Conservation (phyloP, 208 protist genomes). For the Porcisia hertigi region DNA sequence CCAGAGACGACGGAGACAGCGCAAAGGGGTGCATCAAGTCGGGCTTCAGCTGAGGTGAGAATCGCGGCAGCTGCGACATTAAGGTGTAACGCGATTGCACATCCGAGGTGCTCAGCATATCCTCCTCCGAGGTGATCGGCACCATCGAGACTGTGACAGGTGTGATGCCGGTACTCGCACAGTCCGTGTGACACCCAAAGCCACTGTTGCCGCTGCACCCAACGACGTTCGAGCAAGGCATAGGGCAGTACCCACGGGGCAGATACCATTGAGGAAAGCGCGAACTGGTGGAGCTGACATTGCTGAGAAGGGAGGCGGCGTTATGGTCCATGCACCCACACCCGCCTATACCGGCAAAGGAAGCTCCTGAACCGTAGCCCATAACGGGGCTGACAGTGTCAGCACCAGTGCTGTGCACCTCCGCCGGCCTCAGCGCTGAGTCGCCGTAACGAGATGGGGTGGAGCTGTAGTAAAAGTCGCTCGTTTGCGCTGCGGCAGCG, state of each 20-base stretch:
- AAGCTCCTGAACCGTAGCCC: neutral
- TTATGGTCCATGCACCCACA: neutral
- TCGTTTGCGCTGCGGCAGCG: constrained; percentile 10
- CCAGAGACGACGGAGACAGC: constrained; percentile 13
- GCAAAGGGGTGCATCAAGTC: neutral
- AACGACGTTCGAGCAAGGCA: neutral
- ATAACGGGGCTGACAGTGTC: neutral
- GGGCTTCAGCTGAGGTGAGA: constrained; percentile 8
- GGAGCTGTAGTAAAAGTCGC: constrained; percentile 23
- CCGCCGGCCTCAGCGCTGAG: constrained; percentile 19
- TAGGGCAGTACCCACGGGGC: constrained; percentile 20
- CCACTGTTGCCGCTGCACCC: neutral
- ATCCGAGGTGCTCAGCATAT: constrained; percentile 16
- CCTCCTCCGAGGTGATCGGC: constrained; percentile 9
- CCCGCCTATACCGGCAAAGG: neutral
- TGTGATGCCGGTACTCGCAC: constrained; percentile 6
- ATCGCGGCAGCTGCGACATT: constrained; percentile 16
- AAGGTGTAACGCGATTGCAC: neutral
- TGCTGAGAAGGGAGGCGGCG: constrained; percentile 20
- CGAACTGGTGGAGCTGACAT: constrained; percentile 19
- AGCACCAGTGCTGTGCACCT: constrained; percentile 17
- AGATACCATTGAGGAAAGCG: constrained; percentile 38
- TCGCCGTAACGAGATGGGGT: constrained; percentile 21
- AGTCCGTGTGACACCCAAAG: constrained; percentile 1
- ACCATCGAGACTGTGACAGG: neutral